These are phyloP conservation scores for Yamadazyma dushanensis DNA, from an alignment of 1,139 yeast genomes.

Conservation along the genomic window DNA sequence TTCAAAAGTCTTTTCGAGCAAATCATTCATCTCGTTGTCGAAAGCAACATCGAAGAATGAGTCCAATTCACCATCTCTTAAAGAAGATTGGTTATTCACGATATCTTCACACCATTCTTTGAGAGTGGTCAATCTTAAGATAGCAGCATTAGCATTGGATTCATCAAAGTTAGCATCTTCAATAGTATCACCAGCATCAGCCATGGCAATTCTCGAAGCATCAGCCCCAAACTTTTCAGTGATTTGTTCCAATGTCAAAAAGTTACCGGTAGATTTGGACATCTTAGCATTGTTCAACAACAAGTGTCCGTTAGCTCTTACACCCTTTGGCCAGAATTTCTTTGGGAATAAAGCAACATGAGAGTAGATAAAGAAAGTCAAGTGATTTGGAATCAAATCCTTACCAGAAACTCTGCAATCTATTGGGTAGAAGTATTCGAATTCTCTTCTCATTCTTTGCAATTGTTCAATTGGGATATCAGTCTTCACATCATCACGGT, in stretches of 20 bases:
- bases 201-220: slow-evolving; percentile 95
- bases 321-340: slow-evolving; percentile 89
- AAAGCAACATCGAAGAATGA: slow-evolving; percentile 85
- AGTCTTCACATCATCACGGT: slow-evolving; percentile 58
- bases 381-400: slow-evolving; percentile 95
- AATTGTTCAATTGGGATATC: slow-evolving; percentile 70
- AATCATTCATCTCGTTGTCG: slow-evolving; percentile 88
- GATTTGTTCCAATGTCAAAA: slow-evolving; percentile 84
- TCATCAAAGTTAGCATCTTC: slow-evolving; percentile 99
- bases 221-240: slow-evolving; percentile 94
- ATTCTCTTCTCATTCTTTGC: slow-evolving; percentile 81
- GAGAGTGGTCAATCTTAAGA: slow-evolving; percentile 85
- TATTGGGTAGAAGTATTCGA: slow-evolving; percentile 92
- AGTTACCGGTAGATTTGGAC: slow-evolving; percentile 98
- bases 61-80: slow-evolving; percentile 68
- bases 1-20: slow-evolving; percentile 70
- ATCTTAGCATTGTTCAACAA: slow-evolving; percentile 94
- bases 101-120: slow-evolving; percentile 95
- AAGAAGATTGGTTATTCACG: slow-evolving; percentile 47
- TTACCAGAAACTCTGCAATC: slow-evolving; percentile 93
- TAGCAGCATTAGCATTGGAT: slow-evolving; percentile 95
- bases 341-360: slow-evolving; percentile 93
- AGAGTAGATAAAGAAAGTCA: slow-evolving; percentile 90
- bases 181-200: slow-evolving; percentile 96
- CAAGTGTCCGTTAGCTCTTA: slow-evolving; percentile 94